A percentile compares a stretch with the other conserved stretches of the same genome.
phyloP scores from a whole-genome alignment of 768 basidiomycete species.

The Lentinula sp. region DNA sequence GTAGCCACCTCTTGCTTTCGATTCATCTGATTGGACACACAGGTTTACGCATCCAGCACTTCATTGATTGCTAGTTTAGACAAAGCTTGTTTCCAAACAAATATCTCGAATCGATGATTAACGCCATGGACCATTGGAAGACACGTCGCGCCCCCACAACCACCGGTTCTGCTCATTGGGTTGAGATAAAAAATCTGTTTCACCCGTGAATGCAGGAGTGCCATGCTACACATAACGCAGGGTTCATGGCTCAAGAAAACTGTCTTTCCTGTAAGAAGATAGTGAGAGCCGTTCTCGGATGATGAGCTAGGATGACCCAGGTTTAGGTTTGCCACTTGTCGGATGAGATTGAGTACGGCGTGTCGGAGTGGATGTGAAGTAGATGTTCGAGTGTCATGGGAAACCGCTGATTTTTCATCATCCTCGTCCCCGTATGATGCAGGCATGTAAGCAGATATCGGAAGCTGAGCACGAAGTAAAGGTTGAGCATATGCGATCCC shows the following conservation, averaged over 20 bases:
- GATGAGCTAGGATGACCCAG: background rate
- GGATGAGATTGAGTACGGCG: conserved; percentile 72
- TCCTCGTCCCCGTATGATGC: conserved; percentile 31
- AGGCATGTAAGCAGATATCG: conserved; percentile 71
- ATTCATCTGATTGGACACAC: no score
- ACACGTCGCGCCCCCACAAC: conserved; percentile 73
- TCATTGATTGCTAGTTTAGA: conserved; percentile 10
- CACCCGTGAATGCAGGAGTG: conserved; percentile 90
- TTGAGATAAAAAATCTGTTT: conserved; percentile 74
- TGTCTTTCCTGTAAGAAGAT: conserved; percentile 79
- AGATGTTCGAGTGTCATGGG: conserved; percentile 66
- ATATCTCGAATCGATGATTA: conserved; percentile 83
- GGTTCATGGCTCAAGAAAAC: conserved; percentile 95
- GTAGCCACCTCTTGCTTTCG: no score
- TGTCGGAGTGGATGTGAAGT: conserved; percentile 78
- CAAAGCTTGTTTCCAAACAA: conserved; percentile 44
- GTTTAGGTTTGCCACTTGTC: conserved; percentile 48
- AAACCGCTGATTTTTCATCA: conserved; percentile 23
- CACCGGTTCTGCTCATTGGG: conserved; percentile 75
- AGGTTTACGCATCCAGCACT: conserved; percentile 29
- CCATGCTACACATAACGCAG: conserved; percentile 98
- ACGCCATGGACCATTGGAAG: conserved; percentile 79
- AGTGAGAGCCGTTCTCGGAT: conserved; percentile 55
- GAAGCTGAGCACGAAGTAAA: conserved; percentile 39
- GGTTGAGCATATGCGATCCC: background rate